These are phyloP conservation scores for Globisporangium spinosum DNA, from an alignment of 352 stramenopile species.

Conservation along the genomic window DNA sequence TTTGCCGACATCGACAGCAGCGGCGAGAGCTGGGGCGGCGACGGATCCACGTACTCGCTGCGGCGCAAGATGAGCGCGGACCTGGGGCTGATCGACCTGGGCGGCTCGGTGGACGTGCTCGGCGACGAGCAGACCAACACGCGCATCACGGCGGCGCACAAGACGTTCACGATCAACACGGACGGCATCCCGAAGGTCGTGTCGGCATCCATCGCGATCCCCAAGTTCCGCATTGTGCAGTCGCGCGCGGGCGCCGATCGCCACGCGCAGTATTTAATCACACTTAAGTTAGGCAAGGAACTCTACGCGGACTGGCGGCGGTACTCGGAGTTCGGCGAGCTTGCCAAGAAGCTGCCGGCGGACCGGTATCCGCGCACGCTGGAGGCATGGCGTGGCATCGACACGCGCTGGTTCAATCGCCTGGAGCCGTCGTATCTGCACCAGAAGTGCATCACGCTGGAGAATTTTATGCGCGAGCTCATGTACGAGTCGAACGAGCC, in stretches of 20 bases:
- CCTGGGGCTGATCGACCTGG: constrained; percentile 60
- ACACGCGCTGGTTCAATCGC: constrained; percentile 87
- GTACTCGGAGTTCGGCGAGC: constrained; percentile 86
- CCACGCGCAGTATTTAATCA: constrained; percentile 87
- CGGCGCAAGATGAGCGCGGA: constrained; percentile 69
- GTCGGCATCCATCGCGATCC: constrained; percentile 76
- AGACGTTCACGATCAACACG: constrained; percentile 75
- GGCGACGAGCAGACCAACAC: constrained; percentile 84
- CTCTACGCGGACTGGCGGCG: constrained; percentile 84
- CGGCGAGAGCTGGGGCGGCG: constrained; percentile 73
- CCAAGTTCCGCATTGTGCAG: constrained; percentile 88
- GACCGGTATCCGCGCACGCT: constrained; percentile 58
- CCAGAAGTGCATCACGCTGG: constrained; percentile 85
- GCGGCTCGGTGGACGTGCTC: constrained; percentile 62
- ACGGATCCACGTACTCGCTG: constrained; percentile 59
- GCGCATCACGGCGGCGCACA: constrained; percentile 79
- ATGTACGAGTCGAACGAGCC: constrained; percentile 87
- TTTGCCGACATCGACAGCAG: constrained; percentile 88
- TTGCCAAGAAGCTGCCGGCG: constrained; percentile 72
- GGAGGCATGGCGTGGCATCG: constrained; percentile 67
- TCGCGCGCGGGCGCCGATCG: constrained; percentile 72
- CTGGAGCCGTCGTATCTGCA: constrained; percentile 85
- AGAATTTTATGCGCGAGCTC: constrained; percentile 86
- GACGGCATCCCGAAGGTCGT: constrained; percentile 81
- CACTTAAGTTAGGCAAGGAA: constrained; percentile 83